A percentile compares a stretch with the other conserved stretches of the same genome.
Evolutionary conservation across 2,329 filamentous ascomycete genomes (phyloP).

Genomic region (Diplodia scrobiculata): DNA sequence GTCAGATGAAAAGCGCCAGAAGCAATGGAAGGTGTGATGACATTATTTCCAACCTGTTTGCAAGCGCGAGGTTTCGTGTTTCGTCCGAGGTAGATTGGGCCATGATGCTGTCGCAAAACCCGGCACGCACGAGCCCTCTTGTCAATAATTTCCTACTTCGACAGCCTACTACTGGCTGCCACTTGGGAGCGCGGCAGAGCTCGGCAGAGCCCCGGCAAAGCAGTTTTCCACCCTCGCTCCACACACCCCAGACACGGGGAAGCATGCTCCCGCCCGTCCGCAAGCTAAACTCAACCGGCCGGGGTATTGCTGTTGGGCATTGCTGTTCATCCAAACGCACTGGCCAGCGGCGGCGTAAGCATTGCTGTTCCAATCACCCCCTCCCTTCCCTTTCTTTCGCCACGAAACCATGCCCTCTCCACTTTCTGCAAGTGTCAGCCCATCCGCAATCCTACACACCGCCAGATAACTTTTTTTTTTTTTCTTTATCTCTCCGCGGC

Average conservation of each 20-base stretch:
- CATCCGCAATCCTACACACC: constrained; percentile 2
- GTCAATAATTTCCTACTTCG: too few relatives aligned
- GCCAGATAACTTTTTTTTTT: background rate
- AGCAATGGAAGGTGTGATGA: background rate
- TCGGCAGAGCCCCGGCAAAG: constrained; percentile 3
- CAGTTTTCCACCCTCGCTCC: background rate
- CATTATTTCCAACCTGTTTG: background rate
- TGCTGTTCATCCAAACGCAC: background rate
- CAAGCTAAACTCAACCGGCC: background rate
- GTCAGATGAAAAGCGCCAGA: background rate
- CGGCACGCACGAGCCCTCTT: background rate
- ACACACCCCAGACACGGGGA: constrained; percentile 10
- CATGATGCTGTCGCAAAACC: background rate
- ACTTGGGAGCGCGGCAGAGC: background rate
- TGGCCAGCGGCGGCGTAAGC: constrained; percentile 6
- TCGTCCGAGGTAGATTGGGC: constrained; percentile 4
- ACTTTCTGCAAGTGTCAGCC: constrained; percentile 1
- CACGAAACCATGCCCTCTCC: background rate
- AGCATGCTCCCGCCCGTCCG: constrained; percentile 8
- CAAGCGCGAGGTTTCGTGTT: background rate
- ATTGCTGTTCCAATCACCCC: too few relatives aligned
- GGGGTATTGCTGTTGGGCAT: background rate
- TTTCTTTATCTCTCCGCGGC: background rate
- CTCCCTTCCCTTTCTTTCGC: background rate
- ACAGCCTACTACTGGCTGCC: background rate